Base-by-base conservation (phyloP, 1,284 basidiomycete genomes). In the Athelia sp. region DNA sequence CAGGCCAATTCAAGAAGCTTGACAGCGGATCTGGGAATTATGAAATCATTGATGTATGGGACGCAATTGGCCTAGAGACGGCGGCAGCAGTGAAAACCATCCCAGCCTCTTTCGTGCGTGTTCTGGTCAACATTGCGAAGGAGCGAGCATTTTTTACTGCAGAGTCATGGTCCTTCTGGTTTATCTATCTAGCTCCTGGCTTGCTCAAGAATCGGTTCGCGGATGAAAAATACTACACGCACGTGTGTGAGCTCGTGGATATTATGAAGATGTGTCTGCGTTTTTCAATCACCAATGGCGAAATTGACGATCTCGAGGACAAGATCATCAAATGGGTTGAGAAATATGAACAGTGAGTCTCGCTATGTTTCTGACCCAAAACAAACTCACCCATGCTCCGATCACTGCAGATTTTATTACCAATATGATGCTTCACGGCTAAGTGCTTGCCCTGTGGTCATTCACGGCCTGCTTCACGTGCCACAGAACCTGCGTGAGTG, bases 121-220 rank as follows among this genome's bases (percentile, higher is more conserved):
- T 50, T 9, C 44, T 69, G 2, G 57, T 55, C 0, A 61, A 72
- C 52, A 56, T 71, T 19, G 49, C 53, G 1, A 38, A 50, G 8
- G 57, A 68, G n/a, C 38, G 36, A 1, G 17, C 19, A 0, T 34
- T 38, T 1, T 65, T 60, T 47, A 71, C 63, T 17, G 69, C 70
- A 4, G 69, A 73, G 51, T 54, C 58, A 0, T 70, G 61, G 53
- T 54, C 54, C 8, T 68, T 72, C 50, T 73, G 69, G 69, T 58
- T 62, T 19, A 54, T 63, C 21, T 66, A 61, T 26, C 18, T 66
- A 22, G 59, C 52, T 2, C 67, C 66, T 8, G 52, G 59, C 26
- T 32, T 66, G 10, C 58, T 69, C 2, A 29, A 52, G 18, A 53
- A 50, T 29, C 55, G 55, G 6, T 60, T 69, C 23, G 10, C 29